Percentiles rank a stretch among this genome's conserved stretches.
These are phyloP conservation scores for Chytriomyces hyalinus DNA, from an alignment of 192 early-diverging fungal species.

Conservation along the genomic window DNA sequence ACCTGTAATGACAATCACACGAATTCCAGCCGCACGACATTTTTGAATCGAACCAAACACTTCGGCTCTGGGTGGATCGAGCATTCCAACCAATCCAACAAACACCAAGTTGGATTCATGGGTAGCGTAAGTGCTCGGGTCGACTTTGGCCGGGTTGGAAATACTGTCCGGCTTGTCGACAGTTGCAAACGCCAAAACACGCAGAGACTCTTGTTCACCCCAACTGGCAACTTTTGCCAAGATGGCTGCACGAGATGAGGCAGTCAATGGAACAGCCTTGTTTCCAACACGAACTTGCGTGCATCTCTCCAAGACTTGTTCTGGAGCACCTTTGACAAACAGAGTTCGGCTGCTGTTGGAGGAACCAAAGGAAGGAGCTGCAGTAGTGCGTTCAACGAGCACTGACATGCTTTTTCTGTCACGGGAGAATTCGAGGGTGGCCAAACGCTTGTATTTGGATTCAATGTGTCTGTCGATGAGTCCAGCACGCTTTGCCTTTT, in stretches of 20 bases:
- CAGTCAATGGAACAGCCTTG: slow-evolving; percentile 68
- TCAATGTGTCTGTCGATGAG: slow-evolving; percentile 78
- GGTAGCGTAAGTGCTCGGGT: slow-evolving; percentile 60
- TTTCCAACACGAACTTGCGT: slow-evolving; percentile 56
- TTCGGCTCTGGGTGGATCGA: slow-evolving; percentile 96
- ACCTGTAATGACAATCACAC: slow-evolving; percentile 98
- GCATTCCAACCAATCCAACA: slow-evolving; percentile 94
- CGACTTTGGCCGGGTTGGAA: slow-evolving; percentile 60
- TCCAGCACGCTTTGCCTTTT: slow-evolving; percentile 54
- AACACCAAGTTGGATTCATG: slow-evolving; percentile 85
- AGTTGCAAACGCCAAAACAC: slow-evolving; percentile 90
- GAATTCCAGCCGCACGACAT: slow-evolving; percentile 93
- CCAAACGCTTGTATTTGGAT: slow-evolving; percentile 59
- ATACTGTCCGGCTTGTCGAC: slow-evolving; percentile 74
- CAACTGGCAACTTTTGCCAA: slow-evolving; percentile 62
- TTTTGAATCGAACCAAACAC: slow-evolving; percentile 80
- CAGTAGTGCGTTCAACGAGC: slow-evolving; percentile 59
- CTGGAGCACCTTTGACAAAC: slow-evolving; percentile 95
- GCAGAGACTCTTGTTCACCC: slow-evolving; percentile 77
- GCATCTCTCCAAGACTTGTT: slow-evolving; percentile 90
- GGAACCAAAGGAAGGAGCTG: slow-evolving; percentile 19
- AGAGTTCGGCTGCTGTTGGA: slow-evolving; percentile 44
- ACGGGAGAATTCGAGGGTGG: slow-evolving; percentile 91
- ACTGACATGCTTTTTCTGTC: slow-evolving; percentile 99
- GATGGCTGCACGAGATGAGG: slow-evolving; percentile 63